Percentiles rank a stretch among this genome's conserved stretches.
These are phyloP conservation scores for Saccharomycopsis capsularis DNA, from an alignment of 805 yeast species.

Conservation along the genomic window DNA sequence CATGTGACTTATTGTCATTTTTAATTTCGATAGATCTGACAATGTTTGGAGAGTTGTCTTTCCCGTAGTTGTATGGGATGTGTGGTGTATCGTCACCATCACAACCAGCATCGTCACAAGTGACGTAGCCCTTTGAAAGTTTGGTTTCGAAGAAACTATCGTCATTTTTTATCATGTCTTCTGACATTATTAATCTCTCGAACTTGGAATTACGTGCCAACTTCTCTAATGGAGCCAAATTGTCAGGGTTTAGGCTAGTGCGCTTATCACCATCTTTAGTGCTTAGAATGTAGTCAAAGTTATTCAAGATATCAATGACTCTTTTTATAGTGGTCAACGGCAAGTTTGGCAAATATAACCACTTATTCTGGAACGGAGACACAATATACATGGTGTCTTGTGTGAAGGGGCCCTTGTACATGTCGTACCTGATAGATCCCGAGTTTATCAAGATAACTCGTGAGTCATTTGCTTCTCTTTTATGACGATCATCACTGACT, in stretches of 20 bases:
- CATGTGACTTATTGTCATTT: constrained; percentile 28
- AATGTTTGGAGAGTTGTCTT: constrained; percentile 70
- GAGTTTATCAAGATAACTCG: constrained; percentile 69
- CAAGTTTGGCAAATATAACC: constrained; percentile 58
- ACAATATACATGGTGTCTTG: constrained; percentile 73
- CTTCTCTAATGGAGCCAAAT: constrained; percentile 13
- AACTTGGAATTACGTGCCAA: constrained; percentile 22
- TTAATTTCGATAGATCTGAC: constrained; percentile 42
- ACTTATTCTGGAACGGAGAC: constrained; percentile 75
- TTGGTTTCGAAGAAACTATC: constrained; percentile 6
- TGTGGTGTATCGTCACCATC: constrained; percentile 85
- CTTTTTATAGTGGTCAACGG: constrained; percentile 51
- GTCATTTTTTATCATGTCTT: not conserved
- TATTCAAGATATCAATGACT: constrained; percentile 52
- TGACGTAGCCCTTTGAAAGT: constrained; percentile 64
- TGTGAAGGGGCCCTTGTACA: constrained; percentile 79
- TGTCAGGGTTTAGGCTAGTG: not conserved
- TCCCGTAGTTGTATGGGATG: constrained; percentile 36
- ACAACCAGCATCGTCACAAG: constrained; percentile 76
- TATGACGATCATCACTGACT: constrained; percentile 27
- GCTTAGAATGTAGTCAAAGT: constrained; percentile 37
- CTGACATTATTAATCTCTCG: constrained; percentile 2
- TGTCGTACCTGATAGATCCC: constrained; percentile 82
- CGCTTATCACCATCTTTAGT: not conserved
- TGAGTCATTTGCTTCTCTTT: constrained; percentile 27